Evolutionary conservation across 2,329 filamentous ascomycete species (phyloP).

Genomic region (Colletotrichum salicis): DNA sequence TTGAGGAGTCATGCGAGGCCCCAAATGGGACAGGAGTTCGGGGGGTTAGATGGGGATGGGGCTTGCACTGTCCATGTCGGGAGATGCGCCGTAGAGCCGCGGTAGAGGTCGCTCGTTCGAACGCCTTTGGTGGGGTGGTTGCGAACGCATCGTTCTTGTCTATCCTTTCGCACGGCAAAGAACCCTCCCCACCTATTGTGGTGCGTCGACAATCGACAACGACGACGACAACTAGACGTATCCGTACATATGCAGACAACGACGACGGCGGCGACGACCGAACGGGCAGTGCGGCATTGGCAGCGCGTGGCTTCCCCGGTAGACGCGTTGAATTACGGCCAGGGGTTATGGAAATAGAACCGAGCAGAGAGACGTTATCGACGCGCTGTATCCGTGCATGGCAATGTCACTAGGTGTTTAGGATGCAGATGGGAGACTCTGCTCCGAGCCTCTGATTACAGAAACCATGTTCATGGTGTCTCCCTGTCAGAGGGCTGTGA

Average conservation of each 20-base stretch:
- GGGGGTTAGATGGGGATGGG: not conserved
- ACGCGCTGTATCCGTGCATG: too few relatives aligned
- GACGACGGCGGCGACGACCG: too few relatives aligned
- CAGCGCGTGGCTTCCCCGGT: too few relatives aligned
- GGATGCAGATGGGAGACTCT: too few relatives aligned
- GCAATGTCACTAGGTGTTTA: not conserved
- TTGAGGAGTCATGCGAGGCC: not conserved
- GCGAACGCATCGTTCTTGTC: constrained; percentile 1
- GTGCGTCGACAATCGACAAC: too few relatives aligned
- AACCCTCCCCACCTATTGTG: too few relatives aligned
- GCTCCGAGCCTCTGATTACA: not conserved
- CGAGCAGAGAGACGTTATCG: too few relatives aligned
- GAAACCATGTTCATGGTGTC: not conserved
- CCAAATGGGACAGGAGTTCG: constrained; percentile 3
- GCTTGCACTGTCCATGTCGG: constrained; percentile 7
- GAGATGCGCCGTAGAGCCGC: constrained; percentile 13
- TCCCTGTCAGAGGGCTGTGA: not conserved
- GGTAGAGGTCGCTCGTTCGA: not conserved
- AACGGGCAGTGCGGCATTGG: too few relatives aligned
- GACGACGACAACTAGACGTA: too few relatives aligned
- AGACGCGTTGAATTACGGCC: too few relatives aligned
- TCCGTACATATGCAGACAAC: too few relatives aligned
- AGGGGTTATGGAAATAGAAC: too few relatives aligned
- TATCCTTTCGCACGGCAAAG: not conserved
- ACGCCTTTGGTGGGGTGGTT: not conserved